Evolutionary conservation across 2,329 filamentous ascomycete species (phyloP).

Genomic region (Verticillium zaregamsianum): DNA sequence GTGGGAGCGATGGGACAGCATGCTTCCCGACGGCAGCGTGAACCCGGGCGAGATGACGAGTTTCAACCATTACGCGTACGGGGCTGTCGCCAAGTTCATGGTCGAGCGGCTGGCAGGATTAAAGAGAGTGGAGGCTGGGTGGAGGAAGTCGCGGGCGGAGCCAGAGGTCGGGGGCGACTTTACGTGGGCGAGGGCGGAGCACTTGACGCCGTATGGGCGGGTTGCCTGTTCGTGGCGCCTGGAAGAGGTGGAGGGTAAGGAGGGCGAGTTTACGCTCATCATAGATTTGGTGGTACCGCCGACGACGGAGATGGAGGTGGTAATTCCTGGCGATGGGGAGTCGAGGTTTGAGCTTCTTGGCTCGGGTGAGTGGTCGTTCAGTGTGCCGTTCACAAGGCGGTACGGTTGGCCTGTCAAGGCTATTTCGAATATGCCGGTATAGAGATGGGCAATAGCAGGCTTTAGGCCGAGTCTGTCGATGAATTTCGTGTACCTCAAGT

Average conservation of each 20-base stretch:
- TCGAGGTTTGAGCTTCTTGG: background rate
- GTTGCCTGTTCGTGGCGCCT: constrained; percentile 4
- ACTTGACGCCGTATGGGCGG: constrained; percentile 6
- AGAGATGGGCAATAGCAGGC: too few relatives aligned
- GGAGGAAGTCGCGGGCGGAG: constrained; percentile 11
- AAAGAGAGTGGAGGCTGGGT: constrained; percentile 16
- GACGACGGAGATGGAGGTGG: constrained; percentile 7
- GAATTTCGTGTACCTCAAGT: too few relatives aligned
- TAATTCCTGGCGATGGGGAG: constrained; percentile 2
- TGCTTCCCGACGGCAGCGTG: constrained; percentile 29
- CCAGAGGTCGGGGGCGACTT: constrained; percentile 3
- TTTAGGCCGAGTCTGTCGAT: too few relatives aligned
- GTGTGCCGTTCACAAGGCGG: background rate
- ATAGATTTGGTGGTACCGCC: constrained; percentile 8
- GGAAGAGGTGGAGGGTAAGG: background rate
- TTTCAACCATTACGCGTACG: constrained; percentile 37
- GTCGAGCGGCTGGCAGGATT: constrained; percentile 22
- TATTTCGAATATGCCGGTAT: background rate
- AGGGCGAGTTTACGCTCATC: background rate
- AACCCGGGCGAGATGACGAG: constrained; percentile 37
- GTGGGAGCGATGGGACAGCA: constrained; percentile 38
- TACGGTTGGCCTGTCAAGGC: constrained; percentile 6
- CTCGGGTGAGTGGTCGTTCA: constrained; percentile 6
- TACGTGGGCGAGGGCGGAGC: constrained; percentile 1
- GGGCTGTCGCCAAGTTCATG: constrained; percentile 33